A percentile compares a stretch with the other conserved stretches of the same genome.
Conservation (phyloP, 2,329 filamentous ascomycete genomes). For the Colletotrichum paranaense region DNA sequence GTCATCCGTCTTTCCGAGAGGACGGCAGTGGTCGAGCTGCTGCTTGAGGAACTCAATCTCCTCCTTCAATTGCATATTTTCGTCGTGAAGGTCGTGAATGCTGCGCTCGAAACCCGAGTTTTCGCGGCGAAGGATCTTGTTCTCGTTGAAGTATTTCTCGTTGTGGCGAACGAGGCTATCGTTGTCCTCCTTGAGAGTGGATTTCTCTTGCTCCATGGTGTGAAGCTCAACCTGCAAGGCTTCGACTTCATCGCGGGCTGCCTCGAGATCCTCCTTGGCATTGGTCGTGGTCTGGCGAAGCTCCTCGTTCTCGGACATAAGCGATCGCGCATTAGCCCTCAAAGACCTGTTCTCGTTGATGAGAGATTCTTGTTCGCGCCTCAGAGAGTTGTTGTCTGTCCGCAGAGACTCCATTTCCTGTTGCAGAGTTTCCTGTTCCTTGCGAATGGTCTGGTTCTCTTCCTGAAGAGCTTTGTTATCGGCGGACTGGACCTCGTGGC, state of each 20-base stretch:
- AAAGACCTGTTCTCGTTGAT: constrained; percentile 58
- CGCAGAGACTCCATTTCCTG: constrained; percentile 55
- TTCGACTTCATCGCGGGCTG: constrained; percentile 53
- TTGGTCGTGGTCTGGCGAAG: constrained; percentile 55
- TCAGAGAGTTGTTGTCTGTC: constrained; percentile 53
- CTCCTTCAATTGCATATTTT: constrained; percentile 60
- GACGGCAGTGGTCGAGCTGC: constrained; percentile 56
- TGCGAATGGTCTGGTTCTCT: constrained; percentile 52
- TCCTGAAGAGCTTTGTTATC: constrained; percentile 55
- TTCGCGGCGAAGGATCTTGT: constrained; percentile 60
- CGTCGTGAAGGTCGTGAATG: constrained; percentile 56
- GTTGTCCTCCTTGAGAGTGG: constrained; percentile 61
- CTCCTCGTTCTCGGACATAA: constrained; percentile 57
- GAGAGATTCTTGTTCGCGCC: constrained; percentile 56
- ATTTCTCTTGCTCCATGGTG: constrained; percentile 55
- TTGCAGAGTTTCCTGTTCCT: constrained; percentile 49
- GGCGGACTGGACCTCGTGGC: constrained; percentile 46
- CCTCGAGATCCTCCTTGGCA: constrained; percentile 54
- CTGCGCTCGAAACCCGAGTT: constrained; percentile 61
- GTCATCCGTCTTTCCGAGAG: constrained; percentile 49
- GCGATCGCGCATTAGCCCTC: constrained; percentile 51
- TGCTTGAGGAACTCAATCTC: constrained; percentile 58
- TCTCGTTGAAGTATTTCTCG: constrained; percentile 65
- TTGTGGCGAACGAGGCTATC: constrained; percentile 65
- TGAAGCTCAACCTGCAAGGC: constrained; percentile 51